A percentile compares a stretch with the other conserved stretches of the same genome.
These are phyloP conservation scores for Tuber aestivum DNA, from an alignment of 495 filamentous ascomycete species.

Conservation along the genomic window DNA sequence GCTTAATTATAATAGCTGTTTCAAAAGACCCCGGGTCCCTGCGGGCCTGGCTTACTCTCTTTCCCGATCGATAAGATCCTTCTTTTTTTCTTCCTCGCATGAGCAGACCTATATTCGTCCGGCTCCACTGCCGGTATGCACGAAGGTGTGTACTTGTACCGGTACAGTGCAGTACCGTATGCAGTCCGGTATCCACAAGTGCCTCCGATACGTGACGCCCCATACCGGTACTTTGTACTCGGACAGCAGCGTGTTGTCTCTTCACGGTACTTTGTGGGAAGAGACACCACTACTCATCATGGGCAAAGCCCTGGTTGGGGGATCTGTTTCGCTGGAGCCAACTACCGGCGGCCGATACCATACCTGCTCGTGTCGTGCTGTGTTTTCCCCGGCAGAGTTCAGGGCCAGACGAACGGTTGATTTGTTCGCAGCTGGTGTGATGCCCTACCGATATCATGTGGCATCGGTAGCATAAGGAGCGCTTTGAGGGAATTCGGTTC, in stretches of 20 bases:
- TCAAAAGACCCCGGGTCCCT: not conserved
- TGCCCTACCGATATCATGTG: not conserved
- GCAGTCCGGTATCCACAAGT: not conserved
- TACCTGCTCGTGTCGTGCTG: fast-evolving
- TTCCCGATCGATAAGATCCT: not conserved
- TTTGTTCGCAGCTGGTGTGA: not conserved
- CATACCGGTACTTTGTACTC: no score
- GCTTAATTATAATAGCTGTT: not conserved
- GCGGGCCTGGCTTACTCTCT: not conserved
- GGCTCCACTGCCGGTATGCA: not conserved
- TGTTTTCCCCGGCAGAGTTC: not conserved
- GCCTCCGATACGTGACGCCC: not conserved
- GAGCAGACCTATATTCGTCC: not conserved
- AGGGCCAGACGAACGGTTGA: not conserved
- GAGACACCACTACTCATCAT: not conserved
- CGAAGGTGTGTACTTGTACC: not conserved
- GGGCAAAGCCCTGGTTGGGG: not conserved
- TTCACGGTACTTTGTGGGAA: not conserved
- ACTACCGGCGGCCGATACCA: not conserved
- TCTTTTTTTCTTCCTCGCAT: not conserved
- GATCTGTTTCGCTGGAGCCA: not conserved
- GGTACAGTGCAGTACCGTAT: not conserved
- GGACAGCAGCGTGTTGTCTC: no score
- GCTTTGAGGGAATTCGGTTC: not conserved
- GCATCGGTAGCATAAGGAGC: not conserved